Conservation (phyloP, 352 stramenopile genomes). For the Lagenidium sp. region DNA sequence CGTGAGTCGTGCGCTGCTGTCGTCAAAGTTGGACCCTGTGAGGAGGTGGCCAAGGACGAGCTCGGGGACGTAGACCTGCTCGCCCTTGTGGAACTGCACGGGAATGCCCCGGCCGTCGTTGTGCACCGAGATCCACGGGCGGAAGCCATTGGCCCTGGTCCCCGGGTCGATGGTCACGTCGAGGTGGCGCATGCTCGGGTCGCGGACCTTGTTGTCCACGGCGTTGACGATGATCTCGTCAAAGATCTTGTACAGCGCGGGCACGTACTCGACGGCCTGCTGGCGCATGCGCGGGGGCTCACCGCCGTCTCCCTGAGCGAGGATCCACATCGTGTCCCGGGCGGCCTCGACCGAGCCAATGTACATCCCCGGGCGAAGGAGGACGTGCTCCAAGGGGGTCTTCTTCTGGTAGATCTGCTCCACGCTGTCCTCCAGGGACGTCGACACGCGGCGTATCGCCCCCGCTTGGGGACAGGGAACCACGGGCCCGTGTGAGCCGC, state of each 20-base stretch:
- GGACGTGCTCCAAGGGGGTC: conserved; percentile 83
- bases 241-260: conserved; percentile 98
- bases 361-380: conserved; percentile 89
- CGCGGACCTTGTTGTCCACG: conserved; percentile 92
- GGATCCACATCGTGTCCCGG: conserved; percentile 76
- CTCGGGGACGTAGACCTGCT: conserved; percentile 97
- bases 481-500: not conserved
- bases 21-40: conserved; percentile 99
- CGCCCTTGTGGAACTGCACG: conserved; percentile 94
- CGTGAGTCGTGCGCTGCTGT: conserved; percentile 95
- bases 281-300: conserved; percentile 49
- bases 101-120: conserved; percentile 99
- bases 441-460: no score
- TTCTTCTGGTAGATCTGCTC: conserved; percentile 88
- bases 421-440: conserved; percentile 36
- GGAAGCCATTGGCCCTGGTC: conserved; percentile 39
- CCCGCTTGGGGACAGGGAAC: conserved; percentile 3
- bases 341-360: conserved; percentile 81
- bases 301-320: conserved; percentile 26
- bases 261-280: conserved; percentile 68
- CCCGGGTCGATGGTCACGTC: conserved; percentile 66
- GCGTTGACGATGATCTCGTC: conserved; percentile 99
- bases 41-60: conserved; percentile 98
- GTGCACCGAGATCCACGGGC: conserved; percentile 92
- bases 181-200: conserved; percentile 64